These are phyloP conservation scores for Spathaspora sp. DNA, from an alignment of 805 yeast species.

Conservation along the genomic window DNA sequence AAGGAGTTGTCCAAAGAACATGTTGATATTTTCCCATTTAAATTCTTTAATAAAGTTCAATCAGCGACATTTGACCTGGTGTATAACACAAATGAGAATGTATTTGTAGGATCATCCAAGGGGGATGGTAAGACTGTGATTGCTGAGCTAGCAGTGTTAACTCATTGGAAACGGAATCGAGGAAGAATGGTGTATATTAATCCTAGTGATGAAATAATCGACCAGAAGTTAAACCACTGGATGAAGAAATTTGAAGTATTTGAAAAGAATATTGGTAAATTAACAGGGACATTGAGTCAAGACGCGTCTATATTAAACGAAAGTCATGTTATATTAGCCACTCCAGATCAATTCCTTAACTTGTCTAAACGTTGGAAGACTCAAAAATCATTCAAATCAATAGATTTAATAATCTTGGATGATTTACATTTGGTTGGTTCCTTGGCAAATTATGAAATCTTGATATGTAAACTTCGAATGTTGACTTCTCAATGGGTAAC, in stretches of 20 bases:
- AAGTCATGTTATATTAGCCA: conserved; percentile 67
- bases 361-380: conserved; percentile 82
- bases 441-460: conserved; percentile 63
- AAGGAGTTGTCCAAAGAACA: conserved; percentile 50
- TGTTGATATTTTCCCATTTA: conserved; percentile 41
- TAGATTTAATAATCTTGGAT: conserved; percentile 70
- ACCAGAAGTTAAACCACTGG: conserved; percentile 52
- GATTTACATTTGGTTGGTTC: conserved; percentile 66
- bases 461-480: conserved; percentile 68
- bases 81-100: conserved; percentile 53
- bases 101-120: conserved; percentile 68
- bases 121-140: conserved; percentile 72
- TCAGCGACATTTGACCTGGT: conserved; percentile 64
- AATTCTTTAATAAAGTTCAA: conserved; percentile 67
- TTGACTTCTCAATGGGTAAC: conserved; percentile 64
- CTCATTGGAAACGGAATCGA: conserved; percentile 65
- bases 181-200: conserved; percentile 74
- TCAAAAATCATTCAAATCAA: conserved; percentile 61
- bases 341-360: conserved; percentile 75
- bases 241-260: conserved; percentile 40
- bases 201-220: conserved; percentile 57
- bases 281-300: conserved; percentile 49
- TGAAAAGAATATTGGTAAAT: conserved; percentile 51
- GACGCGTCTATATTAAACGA: conserved; percentile 56
- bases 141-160: conserved; percentile 70